Evolutionary conservation across 2,329 filamentous ascomycete species (phyloP).

Genomic region (Sphaerulina vaccinii): DNA sequence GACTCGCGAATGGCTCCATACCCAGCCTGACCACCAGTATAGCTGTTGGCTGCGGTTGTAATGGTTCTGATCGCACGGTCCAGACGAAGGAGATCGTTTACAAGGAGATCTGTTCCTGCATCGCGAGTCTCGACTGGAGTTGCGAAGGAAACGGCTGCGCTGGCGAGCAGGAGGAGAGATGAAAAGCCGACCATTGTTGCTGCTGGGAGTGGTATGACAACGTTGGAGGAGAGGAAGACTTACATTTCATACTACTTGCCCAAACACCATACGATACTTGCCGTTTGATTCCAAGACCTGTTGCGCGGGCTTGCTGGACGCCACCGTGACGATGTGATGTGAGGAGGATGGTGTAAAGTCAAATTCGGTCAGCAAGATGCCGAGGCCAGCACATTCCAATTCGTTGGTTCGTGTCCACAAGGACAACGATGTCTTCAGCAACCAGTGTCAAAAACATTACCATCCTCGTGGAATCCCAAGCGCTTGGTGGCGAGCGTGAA

Average conservation of each 20-base stretch:
- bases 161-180: slow-evolving; percentile 12
- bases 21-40: slow-evolving; percentile 20
- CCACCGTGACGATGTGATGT: slow-evolving; percentile 8
- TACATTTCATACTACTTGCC: neutral
- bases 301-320: neutral
- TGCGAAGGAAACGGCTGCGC: slow-evolving; percentile 5
- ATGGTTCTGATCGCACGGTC: slow-evolving; percentile 24
- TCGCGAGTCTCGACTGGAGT: slow-evolving; percentile 16
- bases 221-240: neutral
- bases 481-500: too few relatives aligned
- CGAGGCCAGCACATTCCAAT: neutral
- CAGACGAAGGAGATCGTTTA: slow-evolving; percentile 21
- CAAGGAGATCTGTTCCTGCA: slow-evolving; percentile 24
- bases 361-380: neutral
- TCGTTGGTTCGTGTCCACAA: too few relatives aligned
- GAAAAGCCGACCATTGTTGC: slow-evolving; percentile 2
- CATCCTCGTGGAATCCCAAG: too few relatives aligned
- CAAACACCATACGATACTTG: too few relatives aligned
- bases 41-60: slow-evolving; percentile 19
- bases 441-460: too few relatives aligned
- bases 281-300: neutral
- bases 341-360: neutral
- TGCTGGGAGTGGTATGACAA: neutral
- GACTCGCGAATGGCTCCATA: slow-evolving; percentile 26
- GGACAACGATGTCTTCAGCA: too few relatives aligned